Evolutionary conservation across 2,329 filamentous ascomycete genomes (phyloP).

Genomic region (Apiospora koreana): DNA sequence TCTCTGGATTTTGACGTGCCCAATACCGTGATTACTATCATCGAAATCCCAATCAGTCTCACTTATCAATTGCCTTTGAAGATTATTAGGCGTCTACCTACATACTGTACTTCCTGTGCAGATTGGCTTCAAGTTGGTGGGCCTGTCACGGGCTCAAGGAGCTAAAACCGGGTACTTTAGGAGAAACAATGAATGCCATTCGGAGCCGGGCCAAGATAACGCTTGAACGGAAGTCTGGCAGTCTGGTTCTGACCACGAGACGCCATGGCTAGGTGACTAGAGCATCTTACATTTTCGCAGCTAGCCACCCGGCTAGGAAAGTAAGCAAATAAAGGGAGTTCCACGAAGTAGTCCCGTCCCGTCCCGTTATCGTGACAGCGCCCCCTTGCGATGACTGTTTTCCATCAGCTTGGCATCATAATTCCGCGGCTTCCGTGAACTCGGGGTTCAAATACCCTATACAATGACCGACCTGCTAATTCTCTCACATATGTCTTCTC

Average conservation of each 20-base stretch:
- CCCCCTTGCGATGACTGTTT: neutral
- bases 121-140: neutral
- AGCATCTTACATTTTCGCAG: neutral
- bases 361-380: slow-evolving; percentile 11
- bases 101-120: neutral
- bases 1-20: neutral
- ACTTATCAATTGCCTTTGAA: neutral
- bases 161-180: neutral
- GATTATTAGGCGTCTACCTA: neutral
- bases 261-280: neutral
- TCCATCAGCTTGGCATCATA: slow-evolving; percentile 12
- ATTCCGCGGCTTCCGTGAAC: neutral
- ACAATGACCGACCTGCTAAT: neutral
- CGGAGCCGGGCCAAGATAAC: neutral
- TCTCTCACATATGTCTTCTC: neutral
- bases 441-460: neutral
- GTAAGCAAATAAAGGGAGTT: neutral
- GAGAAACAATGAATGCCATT: neutral
- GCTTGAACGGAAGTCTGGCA: neutral
- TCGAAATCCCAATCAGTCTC: neutral
- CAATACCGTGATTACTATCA: neutral
- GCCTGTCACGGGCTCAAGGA: neutral
- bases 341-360: slow-evolving; percentile 11
- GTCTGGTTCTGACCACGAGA: neutral
- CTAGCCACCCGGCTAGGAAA: neutral